Percentiles rank a stretch among this genome's conserved stretches.
Evolutionary conservation across 2,329 filamentous ascomycete species (phyloP).

Genomic region (Pyricularia pennisetigena): DNA sequence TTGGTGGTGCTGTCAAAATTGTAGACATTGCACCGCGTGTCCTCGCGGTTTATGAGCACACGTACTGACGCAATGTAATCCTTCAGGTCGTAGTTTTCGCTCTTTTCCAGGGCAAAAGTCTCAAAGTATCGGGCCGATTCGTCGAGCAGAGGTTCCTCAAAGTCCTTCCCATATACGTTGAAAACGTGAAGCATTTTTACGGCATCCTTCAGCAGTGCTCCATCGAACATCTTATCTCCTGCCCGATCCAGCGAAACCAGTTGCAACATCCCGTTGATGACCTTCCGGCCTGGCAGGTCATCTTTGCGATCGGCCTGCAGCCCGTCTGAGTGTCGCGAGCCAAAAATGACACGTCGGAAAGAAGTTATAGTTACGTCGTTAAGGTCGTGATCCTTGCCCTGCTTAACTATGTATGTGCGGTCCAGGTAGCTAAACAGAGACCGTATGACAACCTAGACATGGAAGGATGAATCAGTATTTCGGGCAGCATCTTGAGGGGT

Average conservation of each 20-base stretch:
- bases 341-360: slow-evolving; percentile 55
- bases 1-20: slow-evolving; percentile 78
- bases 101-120: slow-evolving; percentile 59
- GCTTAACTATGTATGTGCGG: slow-evolving; percentile 67
- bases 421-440: slow-evolving; percentile 94
- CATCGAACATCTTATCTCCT: slow-evolving; percentile 45
- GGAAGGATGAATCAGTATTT: background rate
- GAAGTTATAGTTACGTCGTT: slow-evolving; percentile 71
- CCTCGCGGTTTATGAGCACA: slow-evolving; percentile 60
- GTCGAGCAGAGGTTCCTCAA: slow-evolving; percentile 67
- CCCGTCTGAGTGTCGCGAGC: slow-evolving; percentile 7
- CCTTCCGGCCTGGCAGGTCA: slow-evolving; percentile 25
- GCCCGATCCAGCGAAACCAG: slow-evolving; percentile 65
- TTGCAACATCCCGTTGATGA: slow-evolving; percentile 56
- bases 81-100: slow-evolving; percentile 51
- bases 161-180: slow-evolving; percentile 65
- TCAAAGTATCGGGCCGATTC: slow-evolving; percentile 59
- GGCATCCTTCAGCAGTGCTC: slow-evolving; percentile 58
- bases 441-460: slow-evolving; percentile 57
- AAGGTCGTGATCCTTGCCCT: slow-evolving; percentile 61
- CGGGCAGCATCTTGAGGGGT: background rate
- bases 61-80: slow-evolving; percentile 66
- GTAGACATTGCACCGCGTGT: slow-evolving; percentile 67
- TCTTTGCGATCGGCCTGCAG: slow-evolving; percentile 8
- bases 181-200: slow-evolving; percentile 82